Evolutionary conservation across 306 rosid species (phyloP).

Genomic region (Trifolium repens): DNA sequence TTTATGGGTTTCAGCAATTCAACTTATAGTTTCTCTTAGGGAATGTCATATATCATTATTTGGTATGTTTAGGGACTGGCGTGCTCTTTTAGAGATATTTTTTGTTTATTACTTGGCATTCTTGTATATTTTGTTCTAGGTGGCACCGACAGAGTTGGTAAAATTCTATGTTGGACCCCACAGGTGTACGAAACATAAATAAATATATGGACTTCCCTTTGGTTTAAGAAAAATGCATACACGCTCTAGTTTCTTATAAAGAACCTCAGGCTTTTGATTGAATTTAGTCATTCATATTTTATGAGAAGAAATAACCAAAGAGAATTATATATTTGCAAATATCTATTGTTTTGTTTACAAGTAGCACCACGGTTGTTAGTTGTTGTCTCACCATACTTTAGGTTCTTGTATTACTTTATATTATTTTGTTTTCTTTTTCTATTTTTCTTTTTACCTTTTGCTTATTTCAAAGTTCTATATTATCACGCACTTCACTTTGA

Average conservation of each 20-base stretch:
- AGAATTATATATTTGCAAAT: background rate
- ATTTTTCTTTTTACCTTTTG: background rate
- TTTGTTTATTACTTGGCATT: too few relatives aligned
- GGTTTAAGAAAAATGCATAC: too few relatives aligned
- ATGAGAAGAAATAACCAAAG: conserved; percentile 3
- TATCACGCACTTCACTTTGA: background rate
- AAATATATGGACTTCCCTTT: too few relatives aligned
- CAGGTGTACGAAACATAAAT: too few relatives aligned
- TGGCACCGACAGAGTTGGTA: too few relatives aligned
- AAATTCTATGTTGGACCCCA: too few relatives aligned
- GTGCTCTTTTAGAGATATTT: background rate
- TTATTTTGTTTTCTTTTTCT: background rate
- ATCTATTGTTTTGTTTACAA: background rate
- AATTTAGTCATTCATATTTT: conserved; percentile 1
- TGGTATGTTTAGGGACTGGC: too few relatives aligned
- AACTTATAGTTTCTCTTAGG: background rate
- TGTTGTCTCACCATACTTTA: conserved; percentile 5
- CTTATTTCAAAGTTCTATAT: background rate
- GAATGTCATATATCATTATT: background rate
- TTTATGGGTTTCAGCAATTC: background rate
- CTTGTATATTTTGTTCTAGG: too few relatives aligned
- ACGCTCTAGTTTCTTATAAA: too few relatives aligned
- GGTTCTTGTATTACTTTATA: background rate
- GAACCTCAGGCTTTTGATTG: too few relatives aligned
- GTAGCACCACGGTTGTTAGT: conserved; percentile 4